Percentiles rank a stretch among this genome's conserved stretches.
Conservation (phyloP, 1,284 basidiomycete genomes). For the Laetiporus sulphureus region DNA sequence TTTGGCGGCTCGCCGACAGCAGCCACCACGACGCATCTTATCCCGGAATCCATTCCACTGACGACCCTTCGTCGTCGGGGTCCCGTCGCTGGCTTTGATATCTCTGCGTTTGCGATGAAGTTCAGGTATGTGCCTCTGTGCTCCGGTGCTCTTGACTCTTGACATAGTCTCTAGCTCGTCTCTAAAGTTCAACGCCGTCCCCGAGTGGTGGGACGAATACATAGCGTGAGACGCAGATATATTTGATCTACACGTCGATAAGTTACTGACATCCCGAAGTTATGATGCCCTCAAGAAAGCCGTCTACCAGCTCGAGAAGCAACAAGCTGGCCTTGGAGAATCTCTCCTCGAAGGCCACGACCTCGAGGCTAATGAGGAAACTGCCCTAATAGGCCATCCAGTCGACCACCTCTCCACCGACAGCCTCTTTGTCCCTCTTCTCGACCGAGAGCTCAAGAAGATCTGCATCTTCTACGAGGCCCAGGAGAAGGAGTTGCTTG, state of each 20-base stretch:
- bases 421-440: slow-evolving; percentile 60
- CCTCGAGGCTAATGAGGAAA: slow-evolving; percentile 57
- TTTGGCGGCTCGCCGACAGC: neutral
- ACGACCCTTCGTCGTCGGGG: slow-evolving; percentile 17
- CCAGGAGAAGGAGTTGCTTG: slow-evolving; percentile 69
- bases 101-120: slow-evolving; percentile 43
- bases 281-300: slow-evolving; percentile 87
- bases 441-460: slow-evolving; percentile 84
- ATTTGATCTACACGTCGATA: neutral
- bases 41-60: slow-evolving; percentile 22
- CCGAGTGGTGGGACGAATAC: slow-evolving; percentile 95
- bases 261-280: slow-evolving; percentile 28
- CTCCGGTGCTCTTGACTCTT: neutral
- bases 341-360: slow-evolving; percentile 38
- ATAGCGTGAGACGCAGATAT: slow-evolving; percentile 57
- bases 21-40: slow-evolving; percentile 10
- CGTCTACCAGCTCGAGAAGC: slow-evolving; percentile 79
- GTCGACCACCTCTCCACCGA: slow-evolving; percentile 38
- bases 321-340: slow-evolving; percentile 39
- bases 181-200: slow-evolving; percentile 88
- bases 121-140: slow-evolving; percentile 37
- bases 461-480: slow-evolving; percentile 76
- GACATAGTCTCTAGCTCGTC: slow-evolving; percentile 43
- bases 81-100: slow-evolving; percentile 12
- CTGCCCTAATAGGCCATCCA: slow-evolving; percentile 43